Conservation (phyloP, 2,329 filamentous ascomycete genomes). For the Hirsutella minnesotensis region DNA sequence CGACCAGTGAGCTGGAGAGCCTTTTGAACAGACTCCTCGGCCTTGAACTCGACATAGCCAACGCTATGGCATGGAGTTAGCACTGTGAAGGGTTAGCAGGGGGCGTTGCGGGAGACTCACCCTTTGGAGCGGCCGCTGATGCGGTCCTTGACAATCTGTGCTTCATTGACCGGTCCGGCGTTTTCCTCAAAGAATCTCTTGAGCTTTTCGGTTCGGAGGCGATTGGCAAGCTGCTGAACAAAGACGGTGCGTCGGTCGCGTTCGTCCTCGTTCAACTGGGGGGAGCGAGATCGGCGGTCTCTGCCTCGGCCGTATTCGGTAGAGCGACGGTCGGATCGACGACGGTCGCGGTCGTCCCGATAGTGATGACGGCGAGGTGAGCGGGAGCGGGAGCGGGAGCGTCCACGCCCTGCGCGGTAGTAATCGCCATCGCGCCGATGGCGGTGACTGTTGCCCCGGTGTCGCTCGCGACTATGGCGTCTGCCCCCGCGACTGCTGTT, state of each 20-base stretch:
- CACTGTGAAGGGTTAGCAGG: conserved; percentile 4
- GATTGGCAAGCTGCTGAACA: conserved; percentile 92
- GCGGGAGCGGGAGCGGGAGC: conserved; percentile 58
- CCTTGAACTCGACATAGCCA: conserved; percentile 97
- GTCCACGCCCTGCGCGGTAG: conserved; percentile 42
- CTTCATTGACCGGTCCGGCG: conserved; percentile 87
- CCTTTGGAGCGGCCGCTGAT: conserved; percentile 96
- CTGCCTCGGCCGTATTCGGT: conserved; percentile 41
- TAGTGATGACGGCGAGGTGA: conserved; percentile 53
- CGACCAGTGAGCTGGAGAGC: conserved; percentile 98
- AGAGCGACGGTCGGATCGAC: conserved; percentile 37
- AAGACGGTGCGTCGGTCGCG: conserved; percentile 95
- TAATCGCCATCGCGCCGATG: conserved; percentile 65
- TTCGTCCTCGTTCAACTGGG: conserved; percentile 84
- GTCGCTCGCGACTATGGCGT: conserved; percentile 59
- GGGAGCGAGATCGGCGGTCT: conserved; percentile 39
- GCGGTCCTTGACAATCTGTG: conserved; percentile 96
- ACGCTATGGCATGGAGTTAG: conserved; percentile 52
- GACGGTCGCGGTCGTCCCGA: conserved; percentile 38
- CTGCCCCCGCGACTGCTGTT: conserved; percentile 72
- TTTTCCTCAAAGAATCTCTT: conserved; percentile 94
- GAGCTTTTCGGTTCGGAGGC: conserved; percentile 82
- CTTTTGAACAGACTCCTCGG: conserved; percentile 84
- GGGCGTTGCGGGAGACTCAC: conserved; percentile 38
- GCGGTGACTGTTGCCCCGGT: conserved; percentile 55